phyloP scores from a whole-genome alignment of 2,329 filamentous ascomycete species.

The Pseudogymnoascus sp. region DNA sequence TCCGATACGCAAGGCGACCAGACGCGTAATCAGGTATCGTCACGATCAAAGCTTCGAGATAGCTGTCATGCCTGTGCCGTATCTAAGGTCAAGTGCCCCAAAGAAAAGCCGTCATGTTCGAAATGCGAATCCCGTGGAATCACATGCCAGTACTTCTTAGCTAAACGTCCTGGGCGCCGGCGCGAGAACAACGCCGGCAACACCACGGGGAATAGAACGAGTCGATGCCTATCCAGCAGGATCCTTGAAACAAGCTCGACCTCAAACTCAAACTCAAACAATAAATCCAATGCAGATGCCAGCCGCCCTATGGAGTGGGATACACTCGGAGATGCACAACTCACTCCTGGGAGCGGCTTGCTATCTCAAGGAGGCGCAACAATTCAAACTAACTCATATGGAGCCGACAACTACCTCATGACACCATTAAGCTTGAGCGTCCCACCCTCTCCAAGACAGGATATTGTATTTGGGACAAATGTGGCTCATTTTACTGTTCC shows the following conservation, averaged over 20 bases:
- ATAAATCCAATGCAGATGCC: neutral
- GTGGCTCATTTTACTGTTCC: neutral
- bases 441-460: neutral
- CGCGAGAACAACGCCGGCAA: slow-evolving; percentile 13
- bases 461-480: neutral
- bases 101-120: slow-evolving; percentile 31
- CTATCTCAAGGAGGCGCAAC: neutral
- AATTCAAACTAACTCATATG: neutral
- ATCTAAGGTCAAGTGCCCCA: slow-evolving; percentile 31
- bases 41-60: slow-evolving; percentile 28
- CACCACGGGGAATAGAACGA: neutral
- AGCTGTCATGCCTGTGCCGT: slow-evolving; percentile 32
- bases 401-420: neutral
- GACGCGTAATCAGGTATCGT: neutral
- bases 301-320: neutral
- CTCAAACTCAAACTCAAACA: neutral
- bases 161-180: slow-evolving; percentile 26
- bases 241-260: neutral
- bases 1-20: neutral
- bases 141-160: slow-evolving; percentile 29
- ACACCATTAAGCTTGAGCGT: neutral
- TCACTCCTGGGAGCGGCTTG: neutral
- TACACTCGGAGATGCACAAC: neutral
- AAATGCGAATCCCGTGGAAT: slow-evolving; percentile 28
- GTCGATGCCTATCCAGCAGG: neutral